phyloP scores from a whole-genome alignment of 805 yeast genomes.

The Starmera dryadoides region DNA sequence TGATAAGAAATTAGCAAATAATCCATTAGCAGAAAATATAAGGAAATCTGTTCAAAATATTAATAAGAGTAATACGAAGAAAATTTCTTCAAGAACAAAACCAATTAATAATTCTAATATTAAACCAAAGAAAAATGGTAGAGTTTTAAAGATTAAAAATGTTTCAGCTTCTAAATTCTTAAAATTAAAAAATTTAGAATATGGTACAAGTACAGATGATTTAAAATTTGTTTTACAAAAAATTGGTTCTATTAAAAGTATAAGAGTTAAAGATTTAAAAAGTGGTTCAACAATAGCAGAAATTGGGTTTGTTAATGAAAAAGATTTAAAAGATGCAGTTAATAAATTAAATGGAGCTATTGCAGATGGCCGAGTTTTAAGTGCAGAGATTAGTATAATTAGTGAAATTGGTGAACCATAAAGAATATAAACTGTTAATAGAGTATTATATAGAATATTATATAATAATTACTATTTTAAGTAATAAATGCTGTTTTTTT shows the following conservation, averaged over 20 bases:
- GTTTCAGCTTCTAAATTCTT: slow-evolving; percentile 17
- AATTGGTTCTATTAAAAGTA: slow-evolving; percentile 16
- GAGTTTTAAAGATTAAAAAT: slow-evolving; percentile 16
- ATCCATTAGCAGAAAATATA: not conserved
- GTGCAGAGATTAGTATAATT: slow-evolving; percentile 23
- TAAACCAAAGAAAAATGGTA: too few species aligned
- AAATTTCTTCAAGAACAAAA: not conserved
- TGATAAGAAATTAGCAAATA: not conserved
- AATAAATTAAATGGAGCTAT: slow-evolving; percentile 31
- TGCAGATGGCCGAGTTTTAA: slow-evolving; percentile 40
- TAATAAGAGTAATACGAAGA: not conserved
- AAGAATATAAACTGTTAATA: not conserved
- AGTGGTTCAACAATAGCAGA: slow-evolving; percentile 33
- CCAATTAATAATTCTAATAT: too few species aligned
- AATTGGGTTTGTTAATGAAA: slow-evolving; percentile 23
- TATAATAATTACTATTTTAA: not conserved
- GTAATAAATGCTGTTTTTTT: too few species aligned
- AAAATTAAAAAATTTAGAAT: slow-evolving; percentile 22
- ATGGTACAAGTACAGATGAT: slow-evolving; percentile 24
- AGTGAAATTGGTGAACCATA: slow-evolving; percentile 5
- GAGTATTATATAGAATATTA: not conserved
- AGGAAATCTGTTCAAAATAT: not conserved
- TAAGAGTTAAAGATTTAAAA: slow-evolving; percentile 27
- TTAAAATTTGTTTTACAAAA: slow-evolving; percentile 17
- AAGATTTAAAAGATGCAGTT: slow-evolving; percentile 23